Conservation (phyloP, 2,329 filamentous ascomycete genomes). For the Arthrobotrys sphaeroides region DNA sequence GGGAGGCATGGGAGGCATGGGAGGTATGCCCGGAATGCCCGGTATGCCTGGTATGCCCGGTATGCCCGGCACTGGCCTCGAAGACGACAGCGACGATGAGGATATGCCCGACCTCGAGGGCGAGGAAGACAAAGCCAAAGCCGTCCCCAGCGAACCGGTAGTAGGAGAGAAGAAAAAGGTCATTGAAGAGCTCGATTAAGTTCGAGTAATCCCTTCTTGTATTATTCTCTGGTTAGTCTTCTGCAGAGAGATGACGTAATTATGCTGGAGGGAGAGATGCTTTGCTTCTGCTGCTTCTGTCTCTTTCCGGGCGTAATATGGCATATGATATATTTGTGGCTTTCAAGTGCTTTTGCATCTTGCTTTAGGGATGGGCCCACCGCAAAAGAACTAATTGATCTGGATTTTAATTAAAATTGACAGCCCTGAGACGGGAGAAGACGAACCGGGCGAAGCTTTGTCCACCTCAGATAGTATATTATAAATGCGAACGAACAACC, state of each 20-base stretch:
- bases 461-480: not conserved
- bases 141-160: slow-evolving; percentile 33
- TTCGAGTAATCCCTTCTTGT: not conserved
- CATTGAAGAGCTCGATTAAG: slow-evolving; percentile 40
- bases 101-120: slow-evolving; percentile 58
- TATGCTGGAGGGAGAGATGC: slow-evolving; percentile 22
- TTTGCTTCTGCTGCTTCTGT: not conserved
- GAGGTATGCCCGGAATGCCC: slow-evolving; percentile 58
- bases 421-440: slow-evolving; percentile 4
- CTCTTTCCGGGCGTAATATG: slow-evolving; percentile 13
- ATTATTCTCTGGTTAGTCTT: not conserved
- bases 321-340: slow-evolving; percentile 10
- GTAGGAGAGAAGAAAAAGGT: slow-evolving; percentile 29
- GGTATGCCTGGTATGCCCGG: slow-evolving; percentile 25
- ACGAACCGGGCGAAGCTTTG: not conserved
- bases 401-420: slow-evolving; percentile 6
- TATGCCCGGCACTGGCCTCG: slow-evolving; percentile 39
- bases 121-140: slow-evolving; percentile 35
- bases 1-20: slow-evolving; percentile 60
- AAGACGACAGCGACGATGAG: slow-evolving; percentile 55
- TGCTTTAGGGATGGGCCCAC: not conserved
- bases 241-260: not conserved
- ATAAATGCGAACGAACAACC: slow-evolving; percentile 20
- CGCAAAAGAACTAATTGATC: slow-evolving; percentile 29
- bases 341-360: not conserved